Conservation (phyloP, 106 monocot genomes). For the Triglochin maritima region DNA sequence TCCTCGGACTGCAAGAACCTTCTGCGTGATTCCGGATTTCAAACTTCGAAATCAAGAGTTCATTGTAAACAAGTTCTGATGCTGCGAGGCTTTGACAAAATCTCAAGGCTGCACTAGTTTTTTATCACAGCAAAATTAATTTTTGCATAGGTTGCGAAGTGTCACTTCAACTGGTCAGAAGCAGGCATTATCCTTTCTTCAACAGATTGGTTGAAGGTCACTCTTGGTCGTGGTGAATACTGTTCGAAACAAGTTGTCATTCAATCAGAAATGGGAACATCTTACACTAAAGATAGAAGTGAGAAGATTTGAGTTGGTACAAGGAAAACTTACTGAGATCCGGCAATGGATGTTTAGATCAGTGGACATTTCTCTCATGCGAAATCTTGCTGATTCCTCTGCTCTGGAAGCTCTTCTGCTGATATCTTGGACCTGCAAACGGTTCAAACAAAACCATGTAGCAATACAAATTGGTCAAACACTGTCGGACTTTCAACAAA, state of each 20-base stretch:
- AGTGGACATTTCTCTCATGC: slow-evolving; percentile 9
- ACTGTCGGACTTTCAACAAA: no score
- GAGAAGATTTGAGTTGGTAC: neutral
- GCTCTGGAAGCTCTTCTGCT: slow-evolving; percentile 8
- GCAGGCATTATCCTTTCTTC: slow-evolving; percentile 1
- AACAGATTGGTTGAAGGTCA: slow-evolving; percentile 5
- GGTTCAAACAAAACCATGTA: neutral
- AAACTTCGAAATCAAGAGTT: no score
- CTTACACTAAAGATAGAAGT: neutral
- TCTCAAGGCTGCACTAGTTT: no score
- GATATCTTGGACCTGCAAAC: slow-evolving; percentile 11
- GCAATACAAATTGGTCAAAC: no score
- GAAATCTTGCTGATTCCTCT: slow-evolving; percentile 7
- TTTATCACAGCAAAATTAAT: no score
- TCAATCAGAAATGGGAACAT: no score
- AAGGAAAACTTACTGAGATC: neutral
- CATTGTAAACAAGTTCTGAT: no score
- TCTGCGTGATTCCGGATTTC: no score
- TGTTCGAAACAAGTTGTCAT: neutral
- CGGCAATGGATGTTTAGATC: slow-evolving; percentile 9
- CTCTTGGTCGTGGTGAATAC: neutral
- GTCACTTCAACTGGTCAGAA: no score
- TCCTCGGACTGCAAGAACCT: no score
- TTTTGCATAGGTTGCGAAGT: no score
- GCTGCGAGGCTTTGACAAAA: no score